These are phyloP conservation scores for Neurospora crassa DNA, from an alignment of 2,329 filamentous ascomycete genomes.

Conservation along the genomic window DNA sequence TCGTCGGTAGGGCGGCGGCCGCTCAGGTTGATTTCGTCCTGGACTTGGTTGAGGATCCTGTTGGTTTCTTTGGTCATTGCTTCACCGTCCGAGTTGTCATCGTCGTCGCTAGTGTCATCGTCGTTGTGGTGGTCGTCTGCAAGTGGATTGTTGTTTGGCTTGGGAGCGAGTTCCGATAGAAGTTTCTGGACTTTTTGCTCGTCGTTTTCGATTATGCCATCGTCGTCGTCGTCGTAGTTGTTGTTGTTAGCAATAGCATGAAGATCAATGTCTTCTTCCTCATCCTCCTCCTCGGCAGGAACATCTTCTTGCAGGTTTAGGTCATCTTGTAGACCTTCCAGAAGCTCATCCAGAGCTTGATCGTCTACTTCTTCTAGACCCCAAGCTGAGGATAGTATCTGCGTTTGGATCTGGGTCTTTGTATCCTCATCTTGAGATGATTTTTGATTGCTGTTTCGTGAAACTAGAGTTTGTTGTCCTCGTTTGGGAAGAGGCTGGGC, in stretches of 20 bases:
- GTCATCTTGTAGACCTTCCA: constrained; percentile 31
- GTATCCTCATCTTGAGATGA: background rate
- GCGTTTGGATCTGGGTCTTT: constrained; percentile 26
- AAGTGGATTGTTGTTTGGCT: background rate
- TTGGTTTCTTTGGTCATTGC: constrained; percentile 35
- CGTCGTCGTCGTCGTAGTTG: background rate
- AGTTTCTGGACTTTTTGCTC: background rate
- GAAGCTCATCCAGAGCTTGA: constrained; percentile 41
- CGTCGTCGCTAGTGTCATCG: constrained; percentile 14
- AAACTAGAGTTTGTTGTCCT: background rate
- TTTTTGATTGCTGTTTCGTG: background rate
- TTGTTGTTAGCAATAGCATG: background rate
- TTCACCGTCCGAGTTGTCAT: constrained; percentile 38
- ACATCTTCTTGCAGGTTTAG: constrained; percentile 19
- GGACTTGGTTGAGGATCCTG: constrained; percentile 33
- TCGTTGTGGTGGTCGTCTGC: background rate
- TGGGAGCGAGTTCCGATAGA: background rate
- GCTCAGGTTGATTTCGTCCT: constrained; percentile 35
- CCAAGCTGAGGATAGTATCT: background rate
- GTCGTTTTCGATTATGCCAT: background rate
- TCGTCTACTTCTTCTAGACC: constrained; percentile 36
- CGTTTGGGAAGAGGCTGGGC: background rate
- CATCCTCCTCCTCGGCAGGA: background rate
- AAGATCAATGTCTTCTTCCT: background rate
- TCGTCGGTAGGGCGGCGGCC: background rate